Percentiles rank a stretch among this genome's conserved stretches.
phyloP scores from a whole-genome alignment of 345 rosid species.

The Geranium rotundifolium region DNA sequence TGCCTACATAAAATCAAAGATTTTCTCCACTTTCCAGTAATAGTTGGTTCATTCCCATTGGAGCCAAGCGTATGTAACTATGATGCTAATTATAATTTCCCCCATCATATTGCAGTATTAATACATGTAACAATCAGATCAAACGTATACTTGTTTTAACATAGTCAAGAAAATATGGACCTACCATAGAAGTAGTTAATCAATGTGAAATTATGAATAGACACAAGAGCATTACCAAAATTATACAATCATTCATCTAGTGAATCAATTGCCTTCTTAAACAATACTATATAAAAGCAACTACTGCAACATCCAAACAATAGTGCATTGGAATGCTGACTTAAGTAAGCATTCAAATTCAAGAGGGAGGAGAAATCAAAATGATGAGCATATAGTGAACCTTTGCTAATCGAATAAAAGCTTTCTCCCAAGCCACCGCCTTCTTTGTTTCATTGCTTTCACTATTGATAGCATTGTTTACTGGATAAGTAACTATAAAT shows the following conservation, averaged over 20 bases:
- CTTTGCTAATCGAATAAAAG: constrained; percentile 78
- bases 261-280: background rate
- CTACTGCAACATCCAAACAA: background rate
- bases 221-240: background rate
- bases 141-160: background rate
- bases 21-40: too few species aligned
- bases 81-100: too few species aligned
- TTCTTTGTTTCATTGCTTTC: constrained; percentile 54
- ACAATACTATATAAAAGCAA: background rate
- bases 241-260: background rate
- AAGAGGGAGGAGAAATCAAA: background rate
- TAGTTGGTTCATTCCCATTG: too few species aligned
- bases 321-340: background rate
- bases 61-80: too few species aligned
- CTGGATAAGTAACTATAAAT: constrained; percentile 86
- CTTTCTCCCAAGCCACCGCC: constrained; percentile 95
- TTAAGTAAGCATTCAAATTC: background rate
- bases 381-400: constrained; percentile 19
- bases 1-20: too few species aligned
- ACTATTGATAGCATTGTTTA: constrained; percentile 57
- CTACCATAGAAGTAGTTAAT: background rate
- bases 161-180: background rate
- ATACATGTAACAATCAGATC: background rate
- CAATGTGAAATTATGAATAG: background rate
- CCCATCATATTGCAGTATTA: too few species aligned